Conservation (phyloP, 768 basidiomycete species). For the Xerocomellus dryophilus region DNA sequence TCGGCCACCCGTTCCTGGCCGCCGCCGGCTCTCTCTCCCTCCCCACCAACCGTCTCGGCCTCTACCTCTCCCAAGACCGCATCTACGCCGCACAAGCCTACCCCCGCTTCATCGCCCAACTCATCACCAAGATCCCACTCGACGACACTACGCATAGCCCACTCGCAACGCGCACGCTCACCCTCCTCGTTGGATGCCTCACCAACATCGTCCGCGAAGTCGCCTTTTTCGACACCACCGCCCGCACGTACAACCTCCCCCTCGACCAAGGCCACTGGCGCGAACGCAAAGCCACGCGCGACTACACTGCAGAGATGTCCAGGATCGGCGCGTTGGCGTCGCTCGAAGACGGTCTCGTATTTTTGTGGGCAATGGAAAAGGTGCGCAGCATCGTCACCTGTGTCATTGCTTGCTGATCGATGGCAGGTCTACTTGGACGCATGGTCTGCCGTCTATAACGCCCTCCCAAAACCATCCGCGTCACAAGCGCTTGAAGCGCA, state of each 20-base stretch:
- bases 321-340: conserved; percentile 44
- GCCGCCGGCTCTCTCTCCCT: conserved; percentile 55
- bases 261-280: conserved; percentile 39
- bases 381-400: conserved; percentile 31
- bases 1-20: conserved; percentile 55
- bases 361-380: conserved; percentile 80
- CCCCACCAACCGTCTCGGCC: conserved; percentile 43
- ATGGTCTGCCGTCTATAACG: conserved; percentile 50
- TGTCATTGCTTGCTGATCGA: background rate
- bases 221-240: conserved; percentile 57
- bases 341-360: conserved; percentile 62
- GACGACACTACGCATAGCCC: conserved; percentile 9
- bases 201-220: conserved; percentile 57
- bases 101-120: conserved; percentile 64
- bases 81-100: conserved; percentile 75
- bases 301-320: conserved; percentile 72
- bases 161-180: conserved; percentile 37
- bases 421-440: conserved; percentile 65
- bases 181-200: conserved; percentile 49
- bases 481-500: background rate
- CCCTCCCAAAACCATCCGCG: background rate
- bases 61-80: conserved; percentile 72
- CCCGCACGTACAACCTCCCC: conserved; percentile 43
- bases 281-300: conserved; percentile 58
- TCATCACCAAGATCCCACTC: conserved; percentile 58